Conservation (phyloP, 768 basidiomycete species). For the Dentipellis fragilis region DNA sequence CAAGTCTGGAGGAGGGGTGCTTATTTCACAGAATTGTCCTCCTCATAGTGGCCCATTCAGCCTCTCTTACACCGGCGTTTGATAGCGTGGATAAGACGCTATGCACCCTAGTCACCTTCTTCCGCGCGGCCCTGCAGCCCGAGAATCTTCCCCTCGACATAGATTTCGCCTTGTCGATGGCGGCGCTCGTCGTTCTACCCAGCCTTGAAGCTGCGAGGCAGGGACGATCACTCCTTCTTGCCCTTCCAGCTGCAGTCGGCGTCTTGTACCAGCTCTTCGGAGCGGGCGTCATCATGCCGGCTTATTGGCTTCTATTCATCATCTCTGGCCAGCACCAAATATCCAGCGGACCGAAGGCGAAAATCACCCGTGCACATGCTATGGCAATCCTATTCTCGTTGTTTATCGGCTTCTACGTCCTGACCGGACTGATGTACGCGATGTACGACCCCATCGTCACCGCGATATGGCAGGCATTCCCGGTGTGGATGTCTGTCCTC, state of each 20-base stretch:
- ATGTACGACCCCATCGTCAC: constrained; percentile 10
- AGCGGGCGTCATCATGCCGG: constrained; percentile 5
- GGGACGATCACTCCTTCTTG: constrained; percentile 1
- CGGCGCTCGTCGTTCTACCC: constrained; percentile 5
- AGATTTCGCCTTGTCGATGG: constrained; percentile 4
- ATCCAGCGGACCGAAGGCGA: neutral
- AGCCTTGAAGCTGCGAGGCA: constrained; percentile 10
- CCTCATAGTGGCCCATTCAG: constrained; percentile 7
- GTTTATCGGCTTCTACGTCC: constrained; percentile 4
- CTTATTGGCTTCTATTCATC: constrained; percentile 9
- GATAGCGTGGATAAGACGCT: neutral
- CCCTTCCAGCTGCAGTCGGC: constrained; percentile 4
- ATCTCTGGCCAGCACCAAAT: constrained; percentile 7
- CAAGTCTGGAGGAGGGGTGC: constrained; percentile 6
- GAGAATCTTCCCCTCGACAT: constrained; percentile 1
- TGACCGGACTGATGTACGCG: constrained; percentile 2
- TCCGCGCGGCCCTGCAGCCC: constrained; percentile 3
- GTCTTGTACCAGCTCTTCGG: constrained; percentile 5
- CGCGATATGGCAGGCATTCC: constrained; percentile 11
- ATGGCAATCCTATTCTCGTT: constrained; percentile 11
- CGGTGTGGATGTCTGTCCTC: constrained; percentile 5
- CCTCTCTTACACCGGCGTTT: constrained; percentile 6
- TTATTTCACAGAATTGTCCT: constrained; percentile 1
- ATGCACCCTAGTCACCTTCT: constrained; percentile 12
- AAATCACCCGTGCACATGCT: constrained; percentile 10